Evolutionary conservation across 352 stramenopile species (phyloP).

Genomic region (Peronosclerospora sorghi): DNA sequence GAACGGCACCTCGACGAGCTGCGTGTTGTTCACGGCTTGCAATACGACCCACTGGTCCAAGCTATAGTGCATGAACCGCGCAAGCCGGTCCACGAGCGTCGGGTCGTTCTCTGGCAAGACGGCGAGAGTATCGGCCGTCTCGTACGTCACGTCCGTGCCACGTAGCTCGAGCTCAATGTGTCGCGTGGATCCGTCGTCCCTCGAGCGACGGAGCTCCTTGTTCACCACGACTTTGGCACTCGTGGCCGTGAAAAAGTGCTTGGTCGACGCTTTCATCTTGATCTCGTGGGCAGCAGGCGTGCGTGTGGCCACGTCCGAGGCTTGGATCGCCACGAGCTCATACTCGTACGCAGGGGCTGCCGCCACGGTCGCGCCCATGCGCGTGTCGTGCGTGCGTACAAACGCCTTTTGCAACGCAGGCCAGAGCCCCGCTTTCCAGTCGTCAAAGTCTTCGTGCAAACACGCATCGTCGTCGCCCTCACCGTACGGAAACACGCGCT

Average conservation of each 20-base stretch:
- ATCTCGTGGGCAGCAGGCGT: constrained; percentile 11
- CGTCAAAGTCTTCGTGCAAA: constrained; percentile 88
- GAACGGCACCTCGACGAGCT: constrained; percentile 77
- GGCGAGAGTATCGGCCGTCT: constrained; percentile 91
- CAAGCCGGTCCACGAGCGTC: constrained; percentile 75
- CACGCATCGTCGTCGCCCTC: constrained; percentile 95
- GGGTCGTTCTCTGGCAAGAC: constrained; percentile 86
- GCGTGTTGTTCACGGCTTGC: constrained; percentile 36
- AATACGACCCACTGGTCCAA: constrained; percentile 85
- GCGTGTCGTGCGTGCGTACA: constrained; percentile 9
- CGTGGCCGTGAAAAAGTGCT: constrained; percentile 85
- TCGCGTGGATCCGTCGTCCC: constrained; percentile 70
- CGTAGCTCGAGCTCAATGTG: constrained; percentile 87
- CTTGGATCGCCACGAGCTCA: constrained; percentile 32
- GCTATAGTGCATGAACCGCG: constrained; percentile 79
- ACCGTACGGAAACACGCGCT: constrained; percentile 83
- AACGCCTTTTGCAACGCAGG: constrained; percentile 53
- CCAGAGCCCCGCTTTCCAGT: constrained; percentile 94
- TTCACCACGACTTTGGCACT: constrained; percentile 81
- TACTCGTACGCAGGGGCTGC: constrained; percentile 60
- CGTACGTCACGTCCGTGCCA: constrained; percentile 77
- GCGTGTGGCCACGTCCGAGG: constrained; percentile 9
- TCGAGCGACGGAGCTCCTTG: constrained; percentile 81
- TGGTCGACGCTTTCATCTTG: constrained; percentile 70
- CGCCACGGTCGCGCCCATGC: constrained; percentile 8